Percentiles rank a stretch among this genome's conserved stretches.
phyloP scores from a whole-genome alignment of 2,329 filamentous ascomycete species.

The Daldinia eschscholtzii region DNA sequence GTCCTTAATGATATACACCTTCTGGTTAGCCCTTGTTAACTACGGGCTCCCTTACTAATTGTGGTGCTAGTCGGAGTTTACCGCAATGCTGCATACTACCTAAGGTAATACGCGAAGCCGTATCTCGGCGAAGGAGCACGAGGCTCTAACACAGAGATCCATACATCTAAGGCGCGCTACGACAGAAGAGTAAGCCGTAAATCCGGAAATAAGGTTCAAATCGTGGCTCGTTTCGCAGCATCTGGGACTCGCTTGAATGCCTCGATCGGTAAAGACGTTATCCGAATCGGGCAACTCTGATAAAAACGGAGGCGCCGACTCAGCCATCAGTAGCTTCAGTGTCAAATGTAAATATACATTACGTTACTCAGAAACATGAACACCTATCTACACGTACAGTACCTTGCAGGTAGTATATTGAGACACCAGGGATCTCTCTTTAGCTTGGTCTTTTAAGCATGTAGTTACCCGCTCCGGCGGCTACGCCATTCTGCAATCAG shows the following conservation, averaged over 20 bases:
- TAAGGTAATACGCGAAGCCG: conserved; percentile 13
- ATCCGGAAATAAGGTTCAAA: conserved; percentile 11
- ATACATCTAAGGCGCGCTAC: background rate
- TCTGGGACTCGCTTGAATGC: conserved; percentile 5
- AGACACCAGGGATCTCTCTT: background rate
- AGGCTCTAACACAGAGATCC: background rate
- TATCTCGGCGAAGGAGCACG: conserved; percentile 20
- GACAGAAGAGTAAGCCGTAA: conserved; percentile 2
- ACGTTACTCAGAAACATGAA: conserved; percentile 2
- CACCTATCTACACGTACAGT: background rate
- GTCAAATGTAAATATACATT: background rate
- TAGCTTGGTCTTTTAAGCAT: background rate
- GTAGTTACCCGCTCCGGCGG: background rate
- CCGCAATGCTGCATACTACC: conserved; percentile 13
- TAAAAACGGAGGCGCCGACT: conserved; percentile 2
- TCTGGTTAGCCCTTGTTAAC: background rate
- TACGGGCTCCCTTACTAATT: background rate
- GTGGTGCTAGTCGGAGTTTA: conserved; percentile 1
- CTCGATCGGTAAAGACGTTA: conserved; percentile 17
- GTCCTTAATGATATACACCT: background rate
- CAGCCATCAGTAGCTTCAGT: conserved; percentile 3
- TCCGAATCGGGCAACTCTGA: conserved; percentile 28
- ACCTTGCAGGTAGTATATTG: background rate
- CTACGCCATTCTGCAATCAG: background rate
- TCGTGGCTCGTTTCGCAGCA: conserved; percentile 13